Percentiles rank a stretch among this genome's conserved stretches.
Conservation (phyloP, 2,329 filamentous ascomycete species). For the Lizonia empirigonia region DNA sequence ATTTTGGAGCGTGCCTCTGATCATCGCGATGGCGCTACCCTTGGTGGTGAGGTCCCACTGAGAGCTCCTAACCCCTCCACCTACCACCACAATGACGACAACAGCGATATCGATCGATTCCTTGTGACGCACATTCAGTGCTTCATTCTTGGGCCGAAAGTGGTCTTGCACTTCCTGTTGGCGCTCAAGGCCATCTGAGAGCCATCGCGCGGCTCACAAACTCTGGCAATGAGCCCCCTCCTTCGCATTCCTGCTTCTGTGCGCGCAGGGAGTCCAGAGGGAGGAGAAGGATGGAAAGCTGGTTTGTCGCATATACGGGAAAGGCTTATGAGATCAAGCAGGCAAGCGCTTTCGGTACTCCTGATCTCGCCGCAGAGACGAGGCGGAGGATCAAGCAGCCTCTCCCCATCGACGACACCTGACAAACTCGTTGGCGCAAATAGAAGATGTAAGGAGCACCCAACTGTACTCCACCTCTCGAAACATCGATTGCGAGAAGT, state of each 20-base stretch:
- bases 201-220: neutral
- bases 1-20: neutral
- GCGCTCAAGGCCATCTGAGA: neutral
- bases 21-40: conserved; percentile 1
- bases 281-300: neutral
- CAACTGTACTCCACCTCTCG: neutral
- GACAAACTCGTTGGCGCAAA: neutral
- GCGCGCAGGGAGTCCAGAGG: neutral
- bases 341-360: neutral
- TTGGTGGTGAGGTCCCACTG: conserved; percentile 1
- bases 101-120: neutral
- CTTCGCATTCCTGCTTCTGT: neutral
- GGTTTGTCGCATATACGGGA: neutral
- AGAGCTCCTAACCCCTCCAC: neutral
- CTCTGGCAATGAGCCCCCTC: neutral
- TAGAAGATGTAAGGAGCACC: neutral
- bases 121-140: neutral
- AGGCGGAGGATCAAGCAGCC: neutral
- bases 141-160: neutral
- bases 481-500: neutral
- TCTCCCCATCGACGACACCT: neutral
- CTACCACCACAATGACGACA: neutral
- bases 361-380: neutral
- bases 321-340: neutral
- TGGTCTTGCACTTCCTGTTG: neutral